Evolutionary conservation across 495 filamentous ascomycete genomes (phyloP), one percentile per base, ranked within the genome.

Genomic region (Melanomma pulvis-pyrius): DNA sequence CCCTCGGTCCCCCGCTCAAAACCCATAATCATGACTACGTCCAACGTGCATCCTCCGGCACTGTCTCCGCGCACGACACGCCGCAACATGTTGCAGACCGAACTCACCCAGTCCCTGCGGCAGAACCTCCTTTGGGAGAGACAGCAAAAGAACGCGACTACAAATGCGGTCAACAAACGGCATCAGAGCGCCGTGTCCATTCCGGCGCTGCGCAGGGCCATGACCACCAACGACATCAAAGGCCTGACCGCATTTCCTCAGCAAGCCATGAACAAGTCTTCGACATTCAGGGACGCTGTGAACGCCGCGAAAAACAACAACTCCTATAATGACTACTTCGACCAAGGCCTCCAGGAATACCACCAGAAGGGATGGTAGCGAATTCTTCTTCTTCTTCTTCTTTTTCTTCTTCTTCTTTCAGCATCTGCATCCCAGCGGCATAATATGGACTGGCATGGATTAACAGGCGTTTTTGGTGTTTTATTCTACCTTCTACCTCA

Each of bases 61-160:
- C 78, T 92, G 39, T 97, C 94, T 7, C 94, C 94, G 0, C 85
- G 92, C 61, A 97, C 96, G 0, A 99, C 96, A 0, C 87, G 96
- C 49, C 85, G 93, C 48, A 96, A 99, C 77, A 99, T 99, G 94
- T 85, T 99, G 59, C 88, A 92, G 34, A 93, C 92, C 25, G 94
- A 99, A 78, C 81, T 99, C 67, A 92, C 90, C 3, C 88, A 91
- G 70, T 92, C 90, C 29, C 81, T 93, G 17, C 84, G 90, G 21
- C 86, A 86, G 68, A 86, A 92, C 63, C 81, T 93, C n/a, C 80
- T 93, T 15, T 92, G 89, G 88, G 90, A 93, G 71, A 89, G 91
- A 25, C 89, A 93, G 71, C 90, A 93, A 81, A 96, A 93, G 84
- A 91, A 90, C 62, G 88, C 90, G 30, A 96, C 92, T 3, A 89